Evolutionary conservation across 1,139 yeast species (phyloP).

Genomic region (Yamadazyma siamensis): DNA sequence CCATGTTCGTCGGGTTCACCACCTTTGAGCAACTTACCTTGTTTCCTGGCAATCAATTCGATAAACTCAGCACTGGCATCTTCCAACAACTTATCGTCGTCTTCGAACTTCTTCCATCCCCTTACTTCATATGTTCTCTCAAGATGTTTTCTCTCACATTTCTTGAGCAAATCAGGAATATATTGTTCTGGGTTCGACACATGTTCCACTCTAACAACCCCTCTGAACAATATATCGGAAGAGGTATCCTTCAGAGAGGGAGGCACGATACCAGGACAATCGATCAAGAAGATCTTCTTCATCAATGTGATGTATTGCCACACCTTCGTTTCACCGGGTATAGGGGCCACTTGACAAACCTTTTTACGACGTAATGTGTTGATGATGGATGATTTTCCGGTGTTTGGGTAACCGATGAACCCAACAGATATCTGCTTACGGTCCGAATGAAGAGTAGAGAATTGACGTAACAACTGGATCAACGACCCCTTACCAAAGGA

Average conservation of each 20-base stretch:
- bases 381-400: slow-evolving; percentile 94
- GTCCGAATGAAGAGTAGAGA: slow-evolving; percentile 84
- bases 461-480: slow-evolving; percentile 90
- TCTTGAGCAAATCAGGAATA: slow-evolving; percentile 79
- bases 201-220: slow-evolving; percentile 97
- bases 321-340: slow-evolving; percentile 98
- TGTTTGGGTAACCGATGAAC: slow-evolving; percentile 94
- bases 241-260: slow-evolving; percentile 87
- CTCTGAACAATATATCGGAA: slow-evolving; percentile 92
- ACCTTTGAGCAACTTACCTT: slow-evolving; percentile 89
- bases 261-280: slow-evolving; percentile 98
- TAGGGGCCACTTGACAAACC: slow-evolving; percentile 96
- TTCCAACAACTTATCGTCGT: slow-evolving; percentile 35
- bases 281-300: slow-evolving; percentile 92
- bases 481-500: slow-evolving; percentile 97
- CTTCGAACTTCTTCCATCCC: slow-evolving; percentile 72
- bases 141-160: slow-evolving; percentile 86
- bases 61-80: slow-evolving; percentile 74
- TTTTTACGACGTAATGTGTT: slow-evolving; percentile 91
- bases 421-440: slow-evolving; percentile 97
- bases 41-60: slow-evolving; percentile 87
- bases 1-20: slow-evolving; percentile 98
- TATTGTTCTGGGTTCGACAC: slow-evolving; percentile 94
- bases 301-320: slow-evolving; percentile 98
- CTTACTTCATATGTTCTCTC: slow-evolving; percentile 93